These are phyloP conservation scores for Cordia subcordata DNA, from an alignment of 257 asterid species.

Conservation along the genomic window DNA sequence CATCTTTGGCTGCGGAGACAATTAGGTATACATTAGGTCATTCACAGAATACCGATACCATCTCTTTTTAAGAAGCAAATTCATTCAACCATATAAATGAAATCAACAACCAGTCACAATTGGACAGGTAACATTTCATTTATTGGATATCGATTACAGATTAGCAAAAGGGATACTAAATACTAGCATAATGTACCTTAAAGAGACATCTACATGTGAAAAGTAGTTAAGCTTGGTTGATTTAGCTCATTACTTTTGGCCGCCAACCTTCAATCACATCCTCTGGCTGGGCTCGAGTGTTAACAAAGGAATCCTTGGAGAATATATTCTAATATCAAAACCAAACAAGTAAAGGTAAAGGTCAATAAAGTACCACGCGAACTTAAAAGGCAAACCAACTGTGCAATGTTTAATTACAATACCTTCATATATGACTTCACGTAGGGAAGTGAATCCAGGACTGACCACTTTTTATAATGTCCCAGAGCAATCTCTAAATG, in stretches of 20 bases:
- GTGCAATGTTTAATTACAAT: conserved; percentile 10
- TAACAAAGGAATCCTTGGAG: conserved; percentile 71
- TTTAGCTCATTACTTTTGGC: conserved; percentile 67
- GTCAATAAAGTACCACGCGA: neutral
- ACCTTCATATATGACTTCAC: conserved; percentile 87
- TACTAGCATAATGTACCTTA: no score
- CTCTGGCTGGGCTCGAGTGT: conserved; percentile 54
- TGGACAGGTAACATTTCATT: no score
- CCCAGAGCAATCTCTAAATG: conserved; percentile 86
- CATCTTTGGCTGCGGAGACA: no score
- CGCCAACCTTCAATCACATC: conserved; percentile 95
- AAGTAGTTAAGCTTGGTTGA: neutral
- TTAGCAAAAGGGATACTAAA: no score
- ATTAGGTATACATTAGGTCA: no score
- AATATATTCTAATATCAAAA: conserved; percentile 52
- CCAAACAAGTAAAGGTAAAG: conserved; percentile 1
- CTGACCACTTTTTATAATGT: conserved; percentile 78
- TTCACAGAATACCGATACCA: no score
- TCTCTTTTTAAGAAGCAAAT: no score
- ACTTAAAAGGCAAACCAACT: neutral
- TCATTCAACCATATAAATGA: no score
- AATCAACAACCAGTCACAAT: no score
- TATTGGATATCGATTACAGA: no score
- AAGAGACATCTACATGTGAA: no score
- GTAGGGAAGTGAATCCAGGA: conserved; percentile 68